Evolutionary conservation across 495 filamentous ascomycete genomes (phyloP).

Genomic region (Staphylotrichum longicolle): DNA sequence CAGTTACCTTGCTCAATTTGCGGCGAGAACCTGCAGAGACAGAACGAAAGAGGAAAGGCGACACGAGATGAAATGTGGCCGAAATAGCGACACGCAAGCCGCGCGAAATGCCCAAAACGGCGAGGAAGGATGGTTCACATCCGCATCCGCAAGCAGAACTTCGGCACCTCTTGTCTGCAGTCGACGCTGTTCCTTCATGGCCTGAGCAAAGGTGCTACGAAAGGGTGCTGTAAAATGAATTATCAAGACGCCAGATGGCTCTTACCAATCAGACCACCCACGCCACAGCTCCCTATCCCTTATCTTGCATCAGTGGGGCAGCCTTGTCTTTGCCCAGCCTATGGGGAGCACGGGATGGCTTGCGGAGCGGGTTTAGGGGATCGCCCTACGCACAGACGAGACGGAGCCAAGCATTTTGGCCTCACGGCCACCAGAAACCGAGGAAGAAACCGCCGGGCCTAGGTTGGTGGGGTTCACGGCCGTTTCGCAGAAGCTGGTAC

Average conservation of each 20-base stretch:
- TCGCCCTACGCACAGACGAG: slow-evolving; percentile 23
- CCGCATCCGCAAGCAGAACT: slow-evolving; percentile 11
- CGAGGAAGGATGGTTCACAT: slow-evolving; percentile 5
- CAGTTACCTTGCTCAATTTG: too few relatives aligned
- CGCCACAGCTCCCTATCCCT: slow-evolving; percentile 24
- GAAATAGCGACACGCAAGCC: slow-evolving; percentile 20
- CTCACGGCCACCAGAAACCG: slow-evolving; percentile 2
- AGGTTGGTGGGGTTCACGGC: not conserved
- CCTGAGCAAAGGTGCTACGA: slow-evolving; percentile 13
- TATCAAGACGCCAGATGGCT: slow-evolving; percentile 36
- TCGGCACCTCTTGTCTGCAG: not conserved
- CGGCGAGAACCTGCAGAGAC: too few relatives aligned
- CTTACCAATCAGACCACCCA: slow-evolving; percentile 38
- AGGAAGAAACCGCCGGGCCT: not conserved
- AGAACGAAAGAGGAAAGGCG: not conserved
- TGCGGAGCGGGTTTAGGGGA: not conserved
- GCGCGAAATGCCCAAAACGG: slow-evolving; percentile 24
- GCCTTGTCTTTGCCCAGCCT: slow-evolving; percentile 4
- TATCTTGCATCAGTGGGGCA: slow-evolving; percentile 36
- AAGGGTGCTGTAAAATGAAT: slow-evolving; percentile 47
- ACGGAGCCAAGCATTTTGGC: slow-evolving; percentile 4
- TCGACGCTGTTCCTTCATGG: too few relatives aligned
- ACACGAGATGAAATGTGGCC: not conserved
- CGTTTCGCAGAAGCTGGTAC: too few relatives aligned
- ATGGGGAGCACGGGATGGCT: slow-evolving; percentile 8